Evolutionary conservation across 2,329 filamentous ascomycete species (phyloP), one percentile per base, ranked within the genome.

Genomic region (Domatiomyces globalis): DNA sequence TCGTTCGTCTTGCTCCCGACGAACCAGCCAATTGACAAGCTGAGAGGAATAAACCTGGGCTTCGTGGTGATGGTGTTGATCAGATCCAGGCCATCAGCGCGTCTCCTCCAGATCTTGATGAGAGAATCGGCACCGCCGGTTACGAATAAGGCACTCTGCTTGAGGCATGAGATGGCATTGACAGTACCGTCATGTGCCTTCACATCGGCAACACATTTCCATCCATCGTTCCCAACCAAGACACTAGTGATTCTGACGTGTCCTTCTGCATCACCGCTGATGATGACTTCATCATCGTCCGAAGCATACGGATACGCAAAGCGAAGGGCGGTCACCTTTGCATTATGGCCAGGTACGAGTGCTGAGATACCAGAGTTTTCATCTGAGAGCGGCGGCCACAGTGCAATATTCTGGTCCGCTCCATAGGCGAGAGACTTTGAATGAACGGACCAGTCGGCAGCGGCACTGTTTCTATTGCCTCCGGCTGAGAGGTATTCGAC

Each of bases 401-500:
- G 65, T 44, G 88, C 90, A 60, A 98, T 77, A 69, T 92, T 92
- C 60, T 83, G 81, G 67, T 94, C 87, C 7, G 89, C 84, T 29
- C 92, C 92, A 70, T 87, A 98, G 27, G 88, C 92, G 50, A 98
- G 73, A 45, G 88, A 65, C 8, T 84, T 85, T 18, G 72, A 71
- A 56, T 76, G 70, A 18, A 69, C 64, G 63, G 85, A 81, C 92
- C 92, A 98, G 70, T 96, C 90, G 25, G 90, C 89, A 25, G 87
- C 85, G 15, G 84, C 82, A 17, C 90, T 85, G 62, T 96, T 87
- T 61, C 90, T 78, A 67, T 96, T 98, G 46, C 87, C 90, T 54
- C 92, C 92, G 56, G 83, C 81, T 46, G 87, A 83, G 59, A 92
- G 73, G 61, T 77, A 80, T 44, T 75, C 71, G 45, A 36, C 48